Conservation (phyloP, 768 basidiomycete species). For the Kwoniella botswanensis region DNA sequence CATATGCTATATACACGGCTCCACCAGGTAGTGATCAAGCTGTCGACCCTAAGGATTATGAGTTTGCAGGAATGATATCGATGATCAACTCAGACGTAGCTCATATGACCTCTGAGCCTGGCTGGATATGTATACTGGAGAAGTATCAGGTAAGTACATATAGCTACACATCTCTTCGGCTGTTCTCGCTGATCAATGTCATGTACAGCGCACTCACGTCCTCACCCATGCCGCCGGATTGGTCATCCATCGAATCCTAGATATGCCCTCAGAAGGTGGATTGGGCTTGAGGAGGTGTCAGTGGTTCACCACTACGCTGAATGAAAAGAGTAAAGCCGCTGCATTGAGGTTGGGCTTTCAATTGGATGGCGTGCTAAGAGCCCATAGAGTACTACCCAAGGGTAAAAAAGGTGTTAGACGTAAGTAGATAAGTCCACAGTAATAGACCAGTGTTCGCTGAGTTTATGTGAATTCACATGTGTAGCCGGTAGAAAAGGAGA, state of each 20-base stretch:
- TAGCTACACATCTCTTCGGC: not conserved
- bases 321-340: conserved; percentile 30
- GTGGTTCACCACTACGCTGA: conserved; percentile 39
- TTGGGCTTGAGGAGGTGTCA: conserved; percentile 36
- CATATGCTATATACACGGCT: conserved; percentile 42
- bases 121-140: conserved; percentile 44
- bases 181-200: no score
- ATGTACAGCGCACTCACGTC: conserved; percentile 39
- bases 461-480: not conserved
- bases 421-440: conserved; percentile 10
- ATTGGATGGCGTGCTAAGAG: conserved; percentile 30
- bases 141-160: conserved; percentile 41
- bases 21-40: conserved; percentile 28
- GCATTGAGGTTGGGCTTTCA: conserved; percentile 38
- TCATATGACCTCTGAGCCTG: conserved; percentile 38
- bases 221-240: conserved; percentile 40
- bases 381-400: conserved; percentile 20
- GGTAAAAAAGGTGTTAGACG: conserved; percentile 25
- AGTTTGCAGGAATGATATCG: conserved; percentile 40
- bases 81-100: conserved; percentile 34
- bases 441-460: no score
- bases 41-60: conserved; percentile 36
- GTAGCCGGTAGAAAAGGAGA: conserved; percentile 35
- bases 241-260: conserved; percentile 34
- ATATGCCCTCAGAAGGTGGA: conserved; percentile 33